Percentiles rank a stretch among this genome's conserved stretches.
Evolutionary conservation across 805 yeast genomes (phyloP).

Genomic region (Candida pseudofarinosa): DNA sequence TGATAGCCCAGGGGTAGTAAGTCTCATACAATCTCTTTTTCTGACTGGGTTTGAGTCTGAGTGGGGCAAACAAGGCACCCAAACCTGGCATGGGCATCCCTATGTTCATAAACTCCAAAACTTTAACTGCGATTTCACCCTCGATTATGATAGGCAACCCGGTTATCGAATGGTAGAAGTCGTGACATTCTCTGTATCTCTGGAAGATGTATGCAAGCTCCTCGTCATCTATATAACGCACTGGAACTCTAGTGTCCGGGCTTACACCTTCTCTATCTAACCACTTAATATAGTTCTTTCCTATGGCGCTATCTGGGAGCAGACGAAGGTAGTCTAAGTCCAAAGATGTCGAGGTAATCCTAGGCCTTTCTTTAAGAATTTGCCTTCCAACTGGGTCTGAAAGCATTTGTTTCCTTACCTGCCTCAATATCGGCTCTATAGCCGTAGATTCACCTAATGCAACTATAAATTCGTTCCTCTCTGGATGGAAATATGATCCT

Average conservation of each 20-base stretch:
- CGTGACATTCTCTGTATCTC: constrained; percentile 94
- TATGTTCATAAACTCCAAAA: constrained; percentile 86
- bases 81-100: constrained; percentile 95
- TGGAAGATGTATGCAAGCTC: constrained; percentile 91
- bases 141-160: constrained; percentile 88
- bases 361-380: constrained; percentile 73
- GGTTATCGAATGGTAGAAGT: constrained; percentile 89
- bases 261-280: constrained; percentile 81
- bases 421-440: constrained; percentile 57
- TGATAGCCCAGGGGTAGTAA: constrained; percentile 85
- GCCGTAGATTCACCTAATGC: constrained; percentile 92
- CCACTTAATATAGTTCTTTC: constrained; percentile 78
- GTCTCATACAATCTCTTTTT: constrained; percentile 59
- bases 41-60: constrained; percentile 62
- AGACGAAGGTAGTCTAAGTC: constrained; percentile 55
- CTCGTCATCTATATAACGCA: constrained; percentile 81
- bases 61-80: constrained; percentile 87
- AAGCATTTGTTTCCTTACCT: constrained; percentile 70
- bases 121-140: constrained; percentile 94
- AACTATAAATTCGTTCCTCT: constrained; percentile 68
- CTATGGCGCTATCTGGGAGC: constrained; percentile 69
- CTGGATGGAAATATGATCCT: constrained; percentile 76
- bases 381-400: constrained; percentile 70
- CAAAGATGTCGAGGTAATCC: constrained; percentile 71
- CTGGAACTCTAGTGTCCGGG: constrained; percentile 90